These are phyloP conservation scores for Erodium texanum DNA, from an alignment of 441 rosid species.

Conservation along the genomic window DNA sequence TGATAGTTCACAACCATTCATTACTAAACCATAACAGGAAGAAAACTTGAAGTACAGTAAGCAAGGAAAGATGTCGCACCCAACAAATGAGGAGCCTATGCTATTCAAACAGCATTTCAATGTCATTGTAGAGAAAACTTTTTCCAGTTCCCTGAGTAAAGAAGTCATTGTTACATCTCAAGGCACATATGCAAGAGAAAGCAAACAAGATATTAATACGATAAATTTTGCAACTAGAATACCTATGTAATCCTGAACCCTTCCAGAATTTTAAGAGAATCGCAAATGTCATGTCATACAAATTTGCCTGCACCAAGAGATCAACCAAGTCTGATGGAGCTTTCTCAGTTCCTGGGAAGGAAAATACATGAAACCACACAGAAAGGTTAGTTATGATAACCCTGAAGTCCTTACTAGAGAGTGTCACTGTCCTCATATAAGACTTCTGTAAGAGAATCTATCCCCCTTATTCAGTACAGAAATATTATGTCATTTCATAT, in stretches of 20 bases:
- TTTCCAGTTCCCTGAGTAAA: constrained; percentile 73
- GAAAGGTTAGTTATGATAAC: not conserved
- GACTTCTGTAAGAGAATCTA: no score
- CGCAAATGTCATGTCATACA: constrained; percentile 85
- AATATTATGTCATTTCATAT: not conserved
- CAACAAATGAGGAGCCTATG: constrained; percentile 31
- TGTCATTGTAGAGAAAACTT: constrained; percentile 65
- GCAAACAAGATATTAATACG: constrained; percentile 1
- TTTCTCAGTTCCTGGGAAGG: constrained; percentile 37
- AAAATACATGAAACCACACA: constrained; percentile 16
- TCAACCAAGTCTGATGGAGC: constrained; percentile 67
- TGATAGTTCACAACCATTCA: constrained; percentile 13
- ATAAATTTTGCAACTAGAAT: constrained; percentile 12
- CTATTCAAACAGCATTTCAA: constrained; percentile 71
- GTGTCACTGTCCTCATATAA: no score
- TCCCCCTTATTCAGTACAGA: no score
- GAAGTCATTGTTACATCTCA: constrained; percentile 13
- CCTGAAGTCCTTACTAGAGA: not conserved
- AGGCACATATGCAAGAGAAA: constrained; percentile 11
- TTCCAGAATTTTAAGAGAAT: constrained; percentile 77
- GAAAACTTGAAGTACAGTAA: not conserved
- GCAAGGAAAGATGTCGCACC: constrained; percentile 32
- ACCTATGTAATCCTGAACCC: constrained; percentile 74
- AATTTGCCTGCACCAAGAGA: constrained; percentile 57
- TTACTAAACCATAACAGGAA: not conserved